Percentiles rank a stretch among this genome's conserved stretches.
Conservation (phyloP, 805 yeast genomes). For the Candida patagonica region DNA sequence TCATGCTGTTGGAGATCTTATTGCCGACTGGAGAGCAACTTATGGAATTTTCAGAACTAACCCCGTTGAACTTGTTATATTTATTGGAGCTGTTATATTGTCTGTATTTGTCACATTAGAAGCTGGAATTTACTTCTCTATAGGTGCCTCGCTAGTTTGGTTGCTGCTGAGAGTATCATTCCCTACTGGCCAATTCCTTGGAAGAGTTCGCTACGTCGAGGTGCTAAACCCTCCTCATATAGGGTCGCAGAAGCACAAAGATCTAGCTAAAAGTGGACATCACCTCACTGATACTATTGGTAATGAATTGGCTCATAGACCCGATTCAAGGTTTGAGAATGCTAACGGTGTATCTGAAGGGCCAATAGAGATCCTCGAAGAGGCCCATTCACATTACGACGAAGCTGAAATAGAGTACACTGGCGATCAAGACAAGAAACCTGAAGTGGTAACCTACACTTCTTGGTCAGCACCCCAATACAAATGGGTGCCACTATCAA, state of each 20-base stretch:
- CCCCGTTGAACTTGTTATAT: slow-evolving; percentile 68
- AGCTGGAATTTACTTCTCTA: slow-evolving; percentile 83
- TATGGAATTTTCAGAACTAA: slow-evolving; percentile 60
- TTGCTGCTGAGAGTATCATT: slow-evolving; percentile 65
- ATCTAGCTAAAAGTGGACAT: background rate
- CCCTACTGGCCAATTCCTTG: slow-evolving; percentile 78
- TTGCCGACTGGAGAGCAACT: slow-evolving; percentile 41
- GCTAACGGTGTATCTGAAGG: background rate
- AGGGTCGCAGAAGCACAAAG: too few species aligned
- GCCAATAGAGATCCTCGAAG: background rate
- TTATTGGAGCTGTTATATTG: slow-evolving; percentile 61
- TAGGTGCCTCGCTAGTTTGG: slow-evolving; percentile 71
- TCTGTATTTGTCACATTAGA: slow-evolving; percentile 76
- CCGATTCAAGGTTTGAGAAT: background rate
- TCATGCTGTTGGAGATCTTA: slow-evolving; percentile 83
- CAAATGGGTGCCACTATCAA: slow-evolving; percentile 31
- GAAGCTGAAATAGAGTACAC: background rate
- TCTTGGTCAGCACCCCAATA: slow-evolving; percentile 4
- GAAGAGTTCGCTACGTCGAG: slow-evolving; percentile 63
- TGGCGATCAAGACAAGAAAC: background rate
- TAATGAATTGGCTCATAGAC: slow-evolving; percentile 5
- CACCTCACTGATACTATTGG: background rate
- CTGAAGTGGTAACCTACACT: background rate
- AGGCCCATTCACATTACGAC: background rate
- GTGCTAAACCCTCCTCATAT: slow-evolving; percentile 45